Evolutionary conservation across 176 grass and related monocot species (phyloP), one percentile per base, ranked within the genome.

Genomic region (Olyra latifolia): DNA sequence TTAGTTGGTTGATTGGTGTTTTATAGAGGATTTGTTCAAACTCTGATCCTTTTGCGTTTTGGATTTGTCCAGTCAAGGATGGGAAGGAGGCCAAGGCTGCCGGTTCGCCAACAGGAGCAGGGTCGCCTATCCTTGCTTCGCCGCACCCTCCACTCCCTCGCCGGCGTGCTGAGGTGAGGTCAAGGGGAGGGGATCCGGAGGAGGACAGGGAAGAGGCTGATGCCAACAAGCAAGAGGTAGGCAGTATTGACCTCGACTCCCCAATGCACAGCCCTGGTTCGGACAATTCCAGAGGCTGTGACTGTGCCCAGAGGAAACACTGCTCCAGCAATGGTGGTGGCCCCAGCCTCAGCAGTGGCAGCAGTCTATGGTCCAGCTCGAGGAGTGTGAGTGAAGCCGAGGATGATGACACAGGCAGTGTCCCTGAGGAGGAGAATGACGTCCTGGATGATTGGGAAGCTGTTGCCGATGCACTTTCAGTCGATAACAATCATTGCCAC

Each of bases 371-470:
- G 68, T 95, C 88, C 20, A 93, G 92, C 56, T 93, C 90, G 23
- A 85, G 86, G 56, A 98, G 96, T 63, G 75, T 95, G 25, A 95
- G 92, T 10, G 92, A 95, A 72, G 86, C 84, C 0, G 96, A 99
- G 76, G 95, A 98, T 66, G 83, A 87, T 24, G 88, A 91, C 43
- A 69, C 71, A 20, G 81, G 79, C 52, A 80, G 85, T 27, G 56
- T 79, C 56, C 82, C 79, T 73, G 92, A 94, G 8, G 92, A 90
- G 78, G 95, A 98, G 16, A 82, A 86, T 2, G 95, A 74, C 43
- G 92, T 90, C 14, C 72, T 94, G 74, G 96, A 99, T 56, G 92
- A 99, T 88, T 99, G 96, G 96, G 96, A 99, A 71, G 88, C 93
- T 8, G 93, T 93, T n/a, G 96, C 96, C 0, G 96, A 99, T 78